Evolutionary conservation across 441 rosid species (phyloP), one percentile per base, ranked within the genome.

Genomic region (Gossypium schwendimanii): DNA sequence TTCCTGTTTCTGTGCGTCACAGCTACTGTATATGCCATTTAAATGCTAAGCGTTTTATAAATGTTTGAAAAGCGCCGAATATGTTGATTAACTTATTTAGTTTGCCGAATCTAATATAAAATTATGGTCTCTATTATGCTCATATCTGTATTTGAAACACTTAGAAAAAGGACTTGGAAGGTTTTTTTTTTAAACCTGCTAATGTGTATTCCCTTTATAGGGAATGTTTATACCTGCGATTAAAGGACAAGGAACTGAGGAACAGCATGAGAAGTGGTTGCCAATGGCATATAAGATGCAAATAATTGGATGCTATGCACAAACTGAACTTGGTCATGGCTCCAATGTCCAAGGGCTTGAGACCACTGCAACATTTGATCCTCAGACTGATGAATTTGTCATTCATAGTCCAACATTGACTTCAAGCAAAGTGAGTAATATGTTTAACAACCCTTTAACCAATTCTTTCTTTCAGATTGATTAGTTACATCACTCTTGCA

Each of bases 291-390:
- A 75, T 80, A 92, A 81, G 87, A 91, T 94, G 99, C 93, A 94
- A 80, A 94, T 94, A 77, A 89, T 94, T 76, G 98, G 99, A 50
- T 89, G 97, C 80, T 94, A 94, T 87, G 98, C 98, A n/a, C 99
- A 94, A 70, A 94, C 99, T 75, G 99, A 94, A 82, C 97, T 94
- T 50, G 99, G 99, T 68, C 99, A 94, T 77, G 99, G 98, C 76
- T 94, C 99, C 26, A 94, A 94, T 74, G 97, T 94, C 72, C 98
- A 92, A 81, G 99, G 99, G 9, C 97, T 92, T 67, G 99, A 94
- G 82, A 94, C 99, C 18, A 92, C 96, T 44, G 98, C 98, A 49
- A 94, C 97, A 0, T 94, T 89, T 84, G 98, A 94, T 82, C 91
- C 88, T 64, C 63, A 87, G 82, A 87, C 91, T 0, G 96, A 92